Conservation (phyloP, 2,329 filamentous ascomycete genomes). For the Penicillium sclerotigenum region DNA sequence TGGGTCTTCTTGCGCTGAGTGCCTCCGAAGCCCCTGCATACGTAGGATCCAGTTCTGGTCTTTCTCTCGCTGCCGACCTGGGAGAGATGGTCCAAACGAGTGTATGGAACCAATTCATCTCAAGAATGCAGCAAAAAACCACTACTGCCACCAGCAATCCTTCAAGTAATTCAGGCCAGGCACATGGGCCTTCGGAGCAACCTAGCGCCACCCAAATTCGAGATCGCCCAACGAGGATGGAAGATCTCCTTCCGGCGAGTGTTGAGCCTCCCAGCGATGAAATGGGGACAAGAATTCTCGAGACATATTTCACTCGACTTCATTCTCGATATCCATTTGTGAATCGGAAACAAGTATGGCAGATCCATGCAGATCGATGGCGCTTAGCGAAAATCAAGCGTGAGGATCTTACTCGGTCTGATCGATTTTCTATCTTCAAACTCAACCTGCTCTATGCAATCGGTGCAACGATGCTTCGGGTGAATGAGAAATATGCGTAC, state of each 20-base stretch:
- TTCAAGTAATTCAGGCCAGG: constrained; percentile 1
- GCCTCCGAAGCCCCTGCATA: constrained; percentile 48
- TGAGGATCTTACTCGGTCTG: constrained; percentile 32
- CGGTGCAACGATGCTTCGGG: constrained; percentile 48
- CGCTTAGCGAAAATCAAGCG: constrained; percentile 37
- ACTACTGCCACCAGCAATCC: constrained; percentile 16
- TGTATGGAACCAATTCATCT: constrained; percentile 53
- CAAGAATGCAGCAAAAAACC: constrained; percentile 22
- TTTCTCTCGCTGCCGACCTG: constrained; percentile 50
- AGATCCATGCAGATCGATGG: constrained; percentile 43
- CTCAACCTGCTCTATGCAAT: constrained; percentile 54
- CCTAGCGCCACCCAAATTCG: constrained; percentile 19
- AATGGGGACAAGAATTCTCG: constrained; percentile 45
- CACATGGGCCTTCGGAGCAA: constrained; percentile 16
- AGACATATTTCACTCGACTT: constrained; percentile 47
- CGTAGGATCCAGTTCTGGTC: constrained; percentile 50
- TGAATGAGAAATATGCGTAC: constrained; percentile 48
- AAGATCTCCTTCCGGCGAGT: constrained; percentile 38
- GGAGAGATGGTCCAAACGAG: constrained; percentile 55
- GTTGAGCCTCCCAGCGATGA: constrained; percentile 49
- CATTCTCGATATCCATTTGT: constrained; percentile 53
- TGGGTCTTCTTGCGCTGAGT: constrained; percentile 50
- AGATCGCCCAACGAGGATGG: constrained; percentile 33
- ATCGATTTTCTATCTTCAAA: constrained; percentile 51
- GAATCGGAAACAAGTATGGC: constrained; percentile 46